Evolutionary conservation across 805 yeast species (phyloP).

Genomic region (Suhomyces faveliae): DNA sequence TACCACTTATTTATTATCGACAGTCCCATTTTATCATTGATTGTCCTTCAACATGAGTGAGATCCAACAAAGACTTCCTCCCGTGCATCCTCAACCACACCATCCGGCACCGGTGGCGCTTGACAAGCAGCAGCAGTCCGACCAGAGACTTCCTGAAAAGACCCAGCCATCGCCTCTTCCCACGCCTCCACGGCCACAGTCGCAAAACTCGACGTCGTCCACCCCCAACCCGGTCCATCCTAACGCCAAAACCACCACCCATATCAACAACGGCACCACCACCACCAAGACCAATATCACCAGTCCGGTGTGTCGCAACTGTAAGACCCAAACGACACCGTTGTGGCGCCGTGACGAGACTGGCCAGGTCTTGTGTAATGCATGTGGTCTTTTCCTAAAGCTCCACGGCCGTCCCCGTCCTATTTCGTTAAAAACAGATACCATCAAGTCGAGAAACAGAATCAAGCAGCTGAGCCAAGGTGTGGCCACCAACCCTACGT

Average conservation of each 20-base stretch:
- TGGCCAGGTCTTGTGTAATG: conserved; percentile 86
- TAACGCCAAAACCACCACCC: conserved; percentile 61
- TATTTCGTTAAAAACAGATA: conserved; percentile 85
- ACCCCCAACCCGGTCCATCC: conserved; percentile 46
- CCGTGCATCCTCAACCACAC: conserved; percentile 11
- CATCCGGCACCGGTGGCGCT: background rate
- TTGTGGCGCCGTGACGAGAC: conserved; percentile 93
- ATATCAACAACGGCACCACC: conserved; percentile 57
- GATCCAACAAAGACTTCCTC: conserved; percentile 19
- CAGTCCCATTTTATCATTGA: background rate
- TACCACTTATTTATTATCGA: too few species aligned
- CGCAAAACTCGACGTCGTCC: conserved; percentile 2
- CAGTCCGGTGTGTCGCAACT: conserved; percentile 79
- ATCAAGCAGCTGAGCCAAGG: conserved; percentile 49
- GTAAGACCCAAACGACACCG: conserved; percentile 91
- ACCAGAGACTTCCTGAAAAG: background rate
- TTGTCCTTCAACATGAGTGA: conserved; percentile 17
- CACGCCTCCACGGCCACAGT: conserved; percentile 5
- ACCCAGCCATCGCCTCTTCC: background rate
- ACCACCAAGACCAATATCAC: conserved; percentile 63
- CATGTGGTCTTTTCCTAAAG: conserved; percentile 87
- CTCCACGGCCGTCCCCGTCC: conserved; percentile 93
- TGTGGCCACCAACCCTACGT: conserved; percentile 8
- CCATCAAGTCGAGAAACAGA: conserved; percentile 87
- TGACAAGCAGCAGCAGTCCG: conserved; percentile 3